phyloP scores from a whole-genome alignment of 148 eudicot species.

The Camellia granthamiana region DNA sequence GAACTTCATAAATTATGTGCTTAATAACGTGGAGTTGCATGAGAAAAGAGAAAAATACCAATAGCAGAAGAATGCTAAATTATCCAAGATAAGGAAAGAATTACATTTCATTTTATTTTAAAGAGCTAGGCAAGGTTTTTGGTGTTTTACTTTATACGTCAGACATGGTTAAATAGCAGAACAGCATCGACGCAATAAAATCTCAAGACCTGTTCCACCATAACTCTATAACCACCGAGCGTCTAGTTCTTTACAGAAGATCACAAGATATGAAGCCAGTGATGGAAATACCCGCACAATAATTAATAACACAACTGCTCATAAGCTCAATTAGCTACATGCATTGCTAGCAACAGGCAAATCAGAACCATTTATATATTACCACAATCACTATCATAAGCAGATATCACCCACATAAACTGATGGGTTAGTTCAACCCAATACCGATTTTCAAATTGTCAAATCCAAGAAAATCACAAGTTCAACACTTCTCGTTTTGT shows the following conservation, averaged over 20 bases:
- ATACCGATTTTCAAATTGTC: background rate
- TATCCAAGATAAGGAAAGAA: background rate
- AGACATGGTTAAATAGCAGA: background rate
- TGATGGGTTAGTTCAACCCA: background rate
- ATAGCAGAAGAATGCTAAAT: background rate
- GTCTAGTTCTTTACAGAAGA: slow-evolving; percentile 2
- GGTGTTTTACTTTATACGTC: background rate
- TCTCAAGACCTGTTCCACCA: background rate
- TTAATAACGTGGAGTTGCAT: background rate
- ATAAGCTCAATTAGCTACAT: background rate
- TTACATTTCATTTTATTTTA: background rate
- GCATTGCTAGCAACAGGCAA: background rate
- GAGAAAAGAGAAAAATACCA: background rate
- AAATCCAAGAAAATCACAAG: background rate
- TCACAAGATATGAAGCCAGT: background rate
- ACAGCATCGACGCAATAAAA: background rate
- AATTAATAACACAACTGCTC: background rate
- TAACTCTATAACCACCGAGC: background rate
- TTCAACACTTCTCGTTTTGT: background rate
- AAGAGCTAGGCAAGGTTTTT: background rate
- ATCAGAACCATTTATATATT: background rate
- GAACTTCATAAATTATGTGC: background rate
- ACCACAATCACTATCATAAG: background rate
- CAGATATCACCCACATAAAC: background rate
- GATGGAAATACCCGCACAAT: background rate